These are phyloP conservation scores for Asterochloris erici DNA, from an alignment of 139 green algal species.

Conservation along the genomic window DNA sequence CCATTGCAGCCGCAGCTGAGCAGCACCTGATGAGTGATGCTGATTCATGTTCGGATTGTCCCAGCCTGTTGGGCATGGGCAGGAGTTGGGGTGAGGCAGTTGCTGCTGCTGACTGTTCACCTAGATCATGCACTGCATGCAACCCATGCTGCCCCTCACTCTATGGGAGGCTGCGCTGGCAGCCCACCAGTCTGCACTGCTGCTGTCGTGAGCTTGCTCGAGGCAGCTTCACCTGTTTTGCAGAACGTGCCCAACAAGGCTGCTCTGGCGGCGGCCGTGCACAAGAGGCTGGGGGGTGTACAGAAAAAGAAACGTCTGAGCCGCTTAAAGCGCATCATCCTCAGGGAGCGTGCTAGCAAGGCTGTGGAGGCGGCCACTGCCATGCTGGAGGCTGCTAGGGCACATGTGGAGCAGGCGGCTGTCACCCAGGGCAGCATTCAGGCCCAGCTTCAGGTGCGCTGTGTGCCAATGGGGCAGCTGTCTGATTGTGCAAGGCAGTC, in stretches of 20 bases:
- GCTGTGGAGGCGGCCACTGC: conserved; percentile 9
- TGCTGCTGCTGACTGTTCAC: too few species aligned
- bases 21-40: too few species aligned
- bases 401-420: neutral
- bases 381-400: neutral
- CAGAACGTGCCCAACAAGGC: conserved; percentile 20
- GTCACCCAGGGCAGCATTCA: neutral
- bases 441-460: conserved; percentile 2
- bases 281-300: neutral
- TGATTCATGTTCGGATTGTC: too few species aligned
- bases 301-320: conserved; percentile 40
- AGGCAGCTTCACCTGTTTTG: neutral
- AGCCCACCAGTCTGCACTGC: too few species aligned
- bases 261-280: conserved; percentile 3
- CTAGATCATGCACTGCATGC: too few species aligned
- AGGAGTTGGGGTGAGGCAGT: too few species aligned
- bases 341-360: conserved; percentile 33
- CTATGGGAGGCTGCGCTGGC: too few species aligned
- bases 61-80: too few species aligned
- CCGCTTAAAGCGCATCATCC: conserved; percentile 52
- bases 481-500: neutral
- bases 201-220: too few species aligned
- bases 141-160: too few species aligned
- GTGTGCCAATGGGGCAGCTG: neutral
- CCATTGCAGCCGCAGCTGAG: too few species aligned